Base-by-base conservation (phyloP, 345 rosid genomes). In the Salix caprea region DNA sequence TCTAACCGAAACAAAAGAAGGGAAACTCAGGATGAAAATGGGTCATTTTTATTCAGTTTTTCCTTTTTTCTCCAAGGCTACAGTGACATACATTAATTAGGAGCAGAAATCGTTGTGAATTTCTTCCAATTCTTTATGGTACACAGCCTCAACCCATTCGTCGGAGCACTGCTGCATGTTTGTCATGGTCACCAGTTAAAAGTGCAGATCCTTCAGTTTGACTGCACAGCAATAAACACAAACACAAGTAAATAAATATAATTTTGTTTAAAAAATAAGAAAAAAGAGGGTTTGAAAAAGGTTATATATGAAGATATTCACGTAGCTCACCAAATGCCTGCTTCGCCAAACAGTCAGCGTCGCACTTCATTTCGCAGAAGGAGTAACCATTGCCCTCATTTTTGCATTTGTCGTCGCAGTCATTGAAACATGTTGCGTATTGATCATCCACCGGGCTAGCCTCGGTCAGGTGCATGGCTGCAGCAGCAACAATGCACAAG, bases 341-440 rank as follows among this genome's bases (percentile, higher is more conserved):
- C 50, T 76, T 71, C 1, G 71, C 76, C 6, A 32, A 7, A 40
- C 86, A 78, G 32, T 78, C 82, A 3, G 73, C 1, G 76, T 86
- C 87, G 34, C 89, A 82, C 67, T 74, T 82, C 83, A 84, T 75
- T 76, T 86, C 86, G 67, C 87, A 84, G 48, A 62, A 70, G 70
- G 73, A 28, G 68, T 40, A 7, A 16, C 84, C 83, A 1, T 40
- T 72, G 28, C 76, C 81, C 3, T 39, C 78, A 4, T 23, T 52
- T 30, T 36, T 40, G 82, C 86, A 86, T 24, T 72, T 69, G 14
- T 6, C n/a, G 6, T 32, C 15, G 74, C 85, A 83, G 4, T 23
- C 14, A 23, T 46, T 32, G 39, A 64, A 67, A 70, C 83, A 79
- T 2, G 23, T 5, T 2, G 2, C 54, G 80, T 39, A 75, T 16